Evolutionary conservation across 2,329 filamentous ascomycete genomes (phyloP).

Genomic region (Penicillium italicum): DNA sequence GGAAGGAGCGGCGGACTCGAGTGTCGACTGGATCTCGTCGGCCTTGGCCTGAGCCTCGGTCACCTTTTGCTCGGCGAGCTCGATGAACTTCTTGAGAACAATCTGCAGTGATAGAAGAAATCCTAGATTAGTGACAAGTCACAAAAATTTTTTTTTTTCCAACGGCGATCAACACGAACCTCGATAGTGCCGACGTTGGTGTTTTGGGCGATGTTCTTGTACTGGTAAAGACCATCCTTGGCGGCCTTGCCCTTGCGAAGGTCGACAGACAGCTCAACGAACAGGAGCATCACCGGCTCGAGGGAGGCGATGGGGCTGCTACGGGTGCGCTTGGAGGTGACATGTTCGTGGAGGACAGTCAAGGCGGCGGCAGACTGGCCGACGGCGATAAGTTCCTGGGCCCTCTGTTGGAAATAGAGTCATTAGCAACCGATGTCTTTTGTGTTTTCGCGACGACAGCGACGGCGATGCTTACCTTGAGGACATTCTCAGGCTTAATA

Average conservation of each 20-base stretch:
- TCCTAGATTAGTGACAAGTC: conserved; percentile 1
- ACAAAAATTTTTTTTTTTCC: background rate
- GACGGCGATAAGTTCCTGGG: conserved; percentile 97
- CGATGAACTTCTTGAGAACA: conserved; percentile 96
- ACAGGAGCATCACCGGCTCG: conserved; percentile 96
- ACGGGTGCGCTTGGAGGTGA: conserved; percentile 95
- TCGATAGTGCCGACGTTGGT: conserved; percentile 98
- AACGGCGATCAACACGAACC: conserved; percentile 45
- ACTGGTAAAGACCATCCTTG: conserved; percentile 98
- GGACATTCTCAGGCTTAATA: conserved; percentile 97
- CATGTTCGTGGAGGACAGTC: conserved; percentile 96
- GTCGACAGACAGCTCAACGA: conserved; percentile 95
- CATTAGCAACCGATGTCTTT: conserved; percentile 16
- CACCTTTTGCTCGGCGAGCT: conserved; percentile 93
- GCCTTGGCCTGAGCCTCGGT: conserved; percentile 93
- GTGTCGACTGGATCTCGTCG: conserved; percentile 84
- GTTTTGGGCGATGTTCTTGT: conserved; percentile 99
- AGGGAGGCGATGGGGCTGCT: conserved; percentile 94
- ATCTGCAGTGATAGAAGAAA: conserved; percentile 49
- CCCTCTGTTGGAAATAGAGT: conserved; percentile 54
- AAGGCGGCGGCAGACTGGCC: conserved; percentile 89
- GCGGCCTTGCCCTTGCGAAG: conserved; percentile 97
- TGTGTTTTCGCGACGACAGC: conserved; percentile 13
- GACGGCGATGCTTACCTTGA: conserved; percentile 58
- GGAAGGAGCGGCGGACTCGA: conserved; percentile 70